A percentile compares a stretch with the other conserved stretches of the same genome.
These are phyloP conservation scores for Kluyveromyces sp. DNA, from an alignment of 1,139 yeast genomes.

Conservation along the genomic window DNA sequence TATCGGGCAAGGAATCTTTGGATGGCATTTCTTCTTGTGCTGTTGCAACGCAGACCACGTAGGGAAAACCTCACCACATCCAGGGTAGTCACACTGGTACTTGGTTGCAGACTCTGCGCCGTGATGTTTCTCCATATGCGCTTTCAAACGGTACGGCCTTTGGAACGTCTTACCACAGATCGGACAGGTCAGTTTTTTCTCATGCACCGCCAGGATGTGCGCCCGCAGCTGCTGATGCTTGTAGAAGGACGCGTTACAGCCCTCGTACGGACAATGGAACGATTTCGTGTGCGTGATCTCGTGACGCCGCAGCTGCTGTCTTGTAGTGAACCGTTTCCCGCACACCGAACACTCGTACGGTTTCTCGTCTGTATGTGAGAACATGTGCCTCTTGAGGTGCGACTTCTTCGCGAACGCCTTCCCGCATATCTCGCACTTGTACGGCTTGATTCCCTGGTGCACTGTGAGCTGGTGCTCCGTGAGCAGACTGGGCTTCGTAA, in stretches of 20 bases:
- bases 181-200: constrained; percentile 45
- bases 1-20: constrained; percentile 53
- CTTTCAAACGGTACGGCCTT: constrained; percentile 54
- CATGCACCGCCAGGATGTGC: constrained; percentile 60
- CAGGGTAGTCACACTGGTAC: constrained; percentile 56
- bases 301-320: constrained; percentile 79
- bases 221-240: constrained; percentile 74
- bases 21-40: constrained; percentile 70
- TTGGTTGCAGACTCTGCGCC: constrained; percentile 25
- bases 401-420: constrained; percentile 67
- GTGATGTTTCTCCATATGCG: constrained; percentile 57
- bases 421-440: constrained; percentile 56
- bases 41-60: constrained; percentile 73
- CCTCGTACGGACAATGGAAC: constrained; percentile 52
- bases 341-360: constrained; percentile 75
- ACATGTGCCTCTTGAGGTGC: constrained; percentile 67
- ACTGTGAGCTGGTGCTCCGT: constrained; percentile 68
- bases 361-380: constrained; percentile 58
- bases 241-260: constrained; percentile 62
- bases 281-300: constrained; percentile 70
- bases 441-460: constrained; percentile 78
- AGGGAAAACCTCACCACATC: constrained; percentile 54
- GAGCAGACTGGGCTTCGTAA: constrained; percentile 72
- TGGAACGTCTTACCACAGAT: constrained; percentile 53
- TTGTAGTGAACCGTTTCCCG: constrained; percentile 74